Conservation (phyloP, 176 grass and related monocot species). For the Bothriochloa decipiens region DNA sequence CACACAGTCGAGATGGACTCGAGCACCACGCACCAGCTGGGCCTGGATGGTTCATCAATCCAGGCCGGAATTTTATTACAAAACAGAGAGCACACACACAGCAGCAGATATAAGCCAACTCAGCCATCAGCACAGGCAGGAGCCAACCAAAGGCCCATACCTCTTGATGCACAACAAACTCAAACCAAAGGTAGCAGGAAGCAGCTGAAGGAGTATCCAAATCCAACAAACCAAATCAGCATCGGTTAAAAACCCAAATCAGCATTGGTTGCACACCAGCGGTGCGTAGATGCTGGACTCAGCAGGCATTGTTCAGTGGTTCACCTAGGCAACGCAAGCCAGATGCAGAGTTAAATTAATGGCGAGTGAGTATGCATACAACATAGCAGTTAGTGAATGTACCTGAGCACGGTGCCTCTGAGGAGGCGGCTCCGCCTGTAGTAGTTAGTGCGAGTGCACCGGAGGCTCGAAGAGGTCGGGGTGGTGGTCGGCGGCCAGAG, state of each 20-base stretch:
- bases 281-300: too few relatives aligned
- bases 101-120: neutral
- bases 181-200: neutral
- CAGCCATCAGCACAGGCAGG: neutral
- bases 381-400: neutral
- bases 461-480: neutral
- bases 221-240: neutral
- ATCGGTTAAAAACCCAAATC: neutral
- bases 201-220: neutral
- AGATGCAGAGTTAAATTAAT: neutral
- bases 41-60: neutral
- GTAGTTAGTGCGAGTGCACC: neutral
- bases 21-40: neutral
- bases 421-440: conserved; percentile 11
- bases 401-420: conserved; percentile 40
- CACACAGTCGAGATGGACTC: neutral
- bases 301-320: too few relatives aligned
- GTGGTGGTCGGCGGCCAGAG: neutral
- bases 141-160: neutral
- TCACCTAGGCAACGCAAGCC: conserved; percentile 22
- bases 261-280: too few relatives aligned
- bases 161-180: neutral
- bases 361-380: neutral
- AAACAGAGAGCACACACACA: neutral
- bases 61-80: neutral